These are phyloP conservation scores for Carpinus fangiana DNA, from an alignment of 306 rosid genomes.

Conservation along the genomic window DNA sequence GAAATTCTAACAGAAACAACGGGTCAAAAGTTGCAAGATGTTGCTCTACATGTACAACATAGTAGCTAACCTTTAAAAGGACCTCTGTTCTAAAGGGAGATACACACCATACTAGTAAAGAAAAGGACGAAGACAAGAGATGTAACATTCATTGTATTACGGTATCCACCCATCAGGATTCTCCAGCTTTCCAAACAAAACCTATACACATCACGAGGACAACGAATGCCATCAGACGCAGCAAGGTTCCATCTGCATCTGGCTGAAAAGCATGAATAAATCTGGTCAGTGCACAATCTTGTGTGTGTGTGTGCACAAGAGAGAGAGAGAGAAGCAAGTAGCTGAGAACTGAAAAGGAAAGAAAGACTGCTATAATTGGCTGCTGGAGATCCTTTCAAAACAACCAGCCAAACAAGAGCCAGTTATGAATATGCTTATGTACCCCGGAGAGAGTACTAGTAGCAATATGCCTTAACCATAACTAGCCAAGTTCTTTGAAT, in stretches of 20 bases:
- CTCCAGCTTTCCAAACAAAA: background rate
- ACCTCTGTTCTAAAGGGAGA: background rate
- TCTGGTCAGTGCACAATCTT: background rate
- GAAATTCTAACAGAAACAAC: background rate
- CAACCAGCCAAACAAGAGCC: background rate
- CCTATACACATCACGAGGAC: background rate
- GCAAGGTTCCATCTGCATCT: background rate
- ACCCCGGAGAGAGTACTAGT: background rate
- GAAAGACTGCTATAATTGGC: background rate
- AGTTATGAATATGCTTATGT: background rate
- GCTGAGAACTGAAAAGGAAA: background rate
- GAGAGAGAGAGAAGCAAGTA: background rate
- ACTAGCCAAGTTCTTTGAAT: background rate
- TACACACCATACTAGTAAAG: background rate
- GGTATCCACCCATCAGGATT: background rate
- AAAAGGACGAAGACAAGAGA: background rate
- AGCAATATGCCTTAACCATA: background rate
- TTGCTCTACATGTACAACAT: background rate
- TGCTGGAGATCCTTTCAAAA: background rate
- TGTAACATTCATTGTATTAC: background rate
- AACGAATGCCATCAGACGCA: background rate
- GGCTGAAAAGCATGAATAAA: background rate
- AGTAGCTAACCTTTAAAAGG: background rate
- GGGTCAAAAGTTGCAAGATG: background rate
- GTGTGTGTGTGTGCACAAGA: background rate